These are phyloP conservation scores for Cyberlindnera nakhonratchasimensis DNA, from an alignment of 805 yeast genomes.

Conservation along the genomic window DNA sequence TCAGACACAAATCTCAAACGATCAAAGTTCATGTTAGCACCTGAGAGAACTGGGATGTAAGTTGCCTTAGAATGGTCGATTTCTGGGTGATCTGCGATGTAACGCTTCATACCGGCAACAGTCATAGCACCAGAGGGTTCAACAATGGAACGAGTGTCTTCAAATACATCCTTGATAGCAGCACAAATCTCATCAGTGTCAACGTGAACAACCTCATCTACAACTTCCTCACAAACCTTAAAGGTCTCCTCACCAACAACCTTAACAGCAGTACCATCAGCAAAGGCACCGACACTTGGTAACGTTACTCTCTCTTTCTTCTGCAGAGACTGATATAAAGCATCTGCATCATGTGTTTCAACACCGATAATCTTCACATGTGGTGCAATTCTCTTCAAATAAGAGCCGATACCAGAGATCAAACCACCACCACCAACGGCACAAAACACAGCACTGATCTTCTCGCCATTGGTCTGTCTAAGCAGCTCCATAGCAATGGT, in stretches of 20 bases:
- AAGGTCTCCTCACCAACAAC: slow-evolving; percentile 88
- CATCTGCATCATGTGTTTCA: slow-evolving; percentile 94
- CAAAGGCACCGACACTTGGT: slow-evolving; percentile 86
- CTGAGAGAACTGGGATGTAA: slow-evolving; percentile 83
- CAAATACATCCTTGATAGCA: slow-evolving; percentile 94
- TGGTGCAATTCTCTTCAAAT: slow-evolving; percentile 94
- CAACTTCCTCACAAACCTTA: slow-evolving; percentile 67
- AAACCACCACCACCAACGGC: slow-evolving; percentile 98
- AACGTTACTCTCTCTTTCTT: slow-evolving; percentile 53
- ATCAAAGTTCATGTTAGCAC: slow-evolving; percentile 98
- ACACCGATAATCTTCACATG: slow-evolving; percentile 94
- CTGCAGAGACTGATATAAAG: slow-evolving; percentile 70
- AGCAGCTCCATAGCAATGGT: slow-evolving; percentile 92
- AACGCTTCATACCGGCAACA: slow-evolving; percentile 91
- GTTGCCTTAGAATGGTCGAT: slow-evolving; percentile 65
- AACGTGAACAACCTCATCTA: slow-evolving; percentile 87
- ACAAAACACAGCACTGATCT: slow-evolving; percentile 81
- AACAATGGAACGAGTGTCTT: slow-evolving; percentile 88
- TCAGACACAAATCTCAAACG: slow-evolving; percentile 93
- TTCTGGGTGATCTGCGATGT: slow-evolving; percentile 64
- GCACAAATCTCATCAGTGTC: slow-evolving; percentile 94
- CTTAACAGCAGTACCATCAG: slow-evolving; percentile 97
- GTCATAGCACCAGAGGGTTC: slow-evolving; percentile 98
- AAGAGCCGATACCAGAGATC: slow-evolving; percentile 85
- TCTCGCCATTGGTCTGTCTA: slow-evolving; percentile 76